phyloP scores from a whole-genome alignment of 192 early-diverging fungal genomes.

The Neocallimastix lanati region DNA sequence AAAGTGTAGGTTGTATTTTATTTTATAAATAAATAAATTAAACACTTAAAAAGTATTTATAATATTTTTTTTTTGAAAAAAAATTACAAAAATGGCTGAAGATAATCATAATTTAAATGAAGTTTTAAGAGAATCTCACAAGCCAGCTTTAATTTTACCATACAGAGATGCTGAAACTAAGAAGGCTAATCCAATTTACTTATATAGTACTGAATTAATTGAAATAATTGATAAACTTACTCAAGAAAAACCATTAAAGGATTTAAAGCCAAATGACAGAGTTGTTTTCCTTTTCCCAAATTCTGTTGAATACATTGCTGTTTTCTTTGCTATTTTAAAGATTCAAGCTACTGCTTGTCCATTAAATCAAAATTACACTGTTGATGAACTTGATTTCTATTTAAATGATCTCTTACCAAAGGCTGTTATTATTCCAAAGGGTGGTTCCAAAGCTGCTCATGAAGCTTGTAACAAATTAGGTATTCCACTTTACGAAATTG shows the following conservation, averaged over 20 bases:
- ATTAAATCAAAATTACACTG: conserved; percentile 45
- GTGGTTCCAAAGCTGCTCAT: conserved; percentile 26
- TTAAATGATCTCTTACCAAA: conserved; percentile 45
- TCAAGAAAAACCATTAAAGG: not conserved
- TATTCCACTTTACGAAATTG: conserved; percentile 34
- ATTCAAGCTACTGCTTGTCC: conserved; percentile 49
- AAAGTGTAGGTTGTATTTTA: too few relatives aligned
- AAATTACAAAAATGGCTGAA: not conserved
- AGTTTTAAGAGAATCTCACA: conserved; percentile 11
- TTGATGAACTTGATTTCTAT: conserved; percentile 56
- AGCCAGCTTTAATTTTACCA: conserved; percentile 13
- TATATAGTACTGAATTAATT: not conserved
- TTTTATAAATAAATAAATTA: too few relatives aligned
- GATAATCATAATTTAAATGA: conserved; percentile 6
- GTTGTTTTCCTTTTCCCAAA: conserved; percentile 27
- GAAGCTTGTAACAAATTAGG: conserved; percentile 25
- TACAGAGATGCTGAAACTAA: not conserved
- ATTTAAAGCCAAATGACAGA: not conserved
- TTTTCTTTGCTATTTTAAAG: conserved; percentile 44
- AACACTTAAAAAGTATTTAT: too few relatives aligned
- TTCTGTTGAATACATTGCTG: conserved; percentile 39
- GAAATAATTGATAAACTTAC: not conserved
- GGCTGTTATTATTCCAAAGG: conserved; percentile 42
- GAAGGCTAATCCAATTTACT: not conserved
- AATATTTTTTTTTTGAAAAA: too few relatives aligned